These are phyloP conservation scores for Aureobasidium sp. DNA, from an alignment of 2,329 filamentous ascomycete species.

Conservation along the genomic window DNA sequence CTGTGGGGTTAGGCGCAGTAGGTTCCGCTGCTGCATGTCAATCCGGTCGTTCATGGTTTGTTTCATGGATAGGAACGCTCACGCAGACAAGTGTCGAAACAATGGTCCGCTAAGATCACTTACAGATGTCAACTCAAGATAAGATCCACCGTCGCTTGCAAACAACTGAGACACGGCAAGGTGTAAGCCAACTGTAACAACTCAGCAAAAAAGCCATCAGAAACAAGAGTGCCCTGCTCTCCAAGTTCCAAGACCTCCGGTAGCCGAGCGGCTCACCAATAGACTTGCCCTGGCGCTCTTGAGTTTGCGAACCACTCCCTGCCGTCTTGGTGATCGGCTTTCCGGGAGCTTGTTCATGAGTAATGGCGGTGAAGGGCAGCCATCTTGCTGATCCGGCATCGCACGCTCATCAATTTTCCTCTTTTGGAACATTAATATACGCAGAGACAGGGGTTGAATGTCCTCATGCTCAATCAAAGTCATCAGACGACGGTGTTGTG, in stretches of 20 bases:
- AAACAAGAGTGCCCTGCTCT: not conserved
- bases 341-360: conserved; percentile 4
- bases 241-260: not conserved
- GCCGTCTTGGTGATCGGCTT: conserved; percentile 9
- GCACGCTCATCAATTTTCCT: not conserved
- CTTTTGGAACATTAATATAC: conserved; percentile 1
- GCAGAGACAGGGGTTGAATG: conserved; percentile 4
- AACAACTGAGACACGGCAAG: conserved; percentile 7
- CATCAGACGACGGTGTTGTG: not conserved
- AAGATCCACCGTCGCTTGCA: conserved; percentile 10
- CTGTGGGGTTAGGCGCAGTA: conserved; percentile 11
- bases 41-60: conserved; percentile 9
- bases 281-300: not conserved
- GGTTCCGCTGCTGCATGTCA: conserved; percentile 10
- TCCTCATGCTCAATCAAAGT: conserved; percentile 2
- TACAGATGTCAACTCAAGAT: conserved; percentile 8
- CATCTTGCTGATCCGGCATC: conserved; percentile 5
- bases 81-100: conserved; percentile 5
- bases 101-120: conserved; percentile 8
- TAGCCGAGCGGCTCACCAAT: conserved; percentile 2
- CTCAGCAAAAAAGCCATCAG: not conserved
- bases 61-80: conserved; percentile 10
- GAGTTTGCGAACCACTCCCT: not conserved
- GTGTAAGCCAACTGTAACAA: not conserved
- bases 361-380: conserved; percentile 8